Base-by-base conservation (phyloP, 257 asterid species). In the Ocimum tenuiflorum region DNA sequence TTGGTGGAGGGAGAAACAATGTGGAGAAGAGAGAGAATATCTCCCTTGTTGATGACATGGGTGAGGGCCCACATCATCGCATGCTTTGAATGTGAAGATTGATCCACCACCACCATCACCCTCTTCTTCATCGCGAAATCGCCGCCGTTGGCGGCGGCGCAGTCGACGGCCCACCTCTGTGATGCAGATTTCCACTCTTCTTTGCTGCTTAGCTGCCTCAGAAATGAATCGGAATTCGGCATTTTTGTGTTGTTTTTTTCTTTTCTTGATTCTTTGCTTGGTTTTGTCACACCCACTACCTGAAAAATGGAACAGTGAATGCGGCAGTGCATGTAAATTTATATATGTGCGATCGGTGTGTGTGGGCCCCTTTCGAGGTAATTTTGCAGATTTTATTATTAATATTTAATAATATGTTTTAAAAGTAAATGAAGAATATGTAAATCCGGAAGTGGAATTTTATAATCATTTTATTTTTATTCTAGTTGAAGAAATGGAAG, bases 11-110 rank as follows among this genome's bases (percentile, higher is more conserved):
- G 6, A 31, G 36, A 78, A 38, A 85, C 65, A 67, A 91, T 73
- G 68, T 89, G 91, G 24, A 91, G 95, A 0, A 91, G 82, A 35
- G 98, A 87, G 22, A 91, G 83, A 3, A 88, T 74, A 70, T 91
- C 98, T 18, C 89, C 95, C 81, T 79, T 83, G 18, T 83, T 85
- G 1, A 95, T 67, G 0, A 89, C 92, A 77, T 89, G 96, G 51
- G 95, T 83, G 1, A 91, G 85, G 14, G 98, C 96, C 96, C 96
- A 91, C 92, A 87, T 89, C 96, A 91, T 86, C 1, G 98, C 98
- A 68, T 91, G 95, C 20, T 85, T 88, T 0, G 89, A 82, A 61
- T 83, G 81, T 10, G 95, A 77, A 39, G 83, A 60, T 45, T 88
- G 81, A 75, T 91, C 98, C 76, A 91, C 92, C 0, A 91, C 88